Conservation (phyloP, 2,329 filamentous ascomycete genomes). For the Alternaria tenuissima region DNA sequence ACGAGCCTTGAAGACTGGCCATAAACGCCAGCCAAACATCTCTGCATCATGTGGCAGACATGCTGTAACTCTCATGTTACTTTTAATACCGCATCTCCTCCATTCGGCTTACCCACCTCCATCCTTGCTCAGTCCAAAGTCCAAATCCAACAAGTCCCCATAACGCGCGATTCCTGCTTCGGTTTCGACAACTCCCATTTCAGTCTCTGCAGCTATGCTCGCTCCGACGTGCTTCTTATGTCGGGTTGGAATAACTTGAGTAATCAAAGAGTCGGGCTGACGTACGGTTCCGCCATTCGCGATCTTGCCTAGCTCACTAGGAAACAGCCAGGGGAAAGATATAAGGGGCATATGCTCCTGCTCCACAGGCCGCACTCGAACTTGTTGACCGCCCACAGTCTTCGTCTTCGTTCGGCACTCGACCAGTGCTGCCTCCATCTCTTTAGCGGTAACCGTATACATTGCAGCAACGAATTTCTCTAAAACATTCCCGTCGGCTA, state of each 20-base stretch:
- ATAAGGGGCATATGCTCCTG: conserved; percentile 78
- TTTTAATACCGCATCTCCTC: not conserved
- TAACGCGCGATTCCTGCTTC: conserved; percentile 42
- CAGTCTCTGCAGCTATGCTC: not conserved
- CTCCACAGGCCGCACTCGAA: conserved; percentile 51
- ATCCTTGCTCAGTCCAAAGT: conserved; percentile 18
- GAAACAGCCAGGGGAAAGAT: conserved; percentile 93
- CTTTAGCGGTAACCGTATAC: conserved; percentile 81
- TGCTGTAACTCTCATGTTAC: not conserved
- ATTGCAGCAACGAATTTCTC: conserved; percentile 83
- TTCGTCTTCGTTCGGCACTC: conserved; percentile 55
- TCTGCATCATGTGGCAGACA: not conserved
- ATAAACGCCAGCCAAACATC: not conserved
- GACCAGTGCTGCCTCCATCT: conserved; percentile 68
- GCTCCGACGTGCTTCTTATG: conserved; percentile 13
- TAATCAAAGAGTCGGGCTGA: not conserved
- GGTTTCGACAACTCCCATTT: conserved; percentile 37
- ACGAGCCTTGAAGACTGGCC: not conserved
- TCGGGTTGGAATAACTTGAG: conserved; percentile 6
- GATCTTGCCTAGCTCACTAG: conserved; percentile 73
- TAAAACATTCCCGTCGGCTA: conserved; percentile 57
- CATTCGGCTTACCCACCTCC: not conserved
- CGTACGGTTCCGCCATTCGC: conserved; percentile 56
- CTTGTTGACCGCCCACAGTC: conserved; percentile 50
- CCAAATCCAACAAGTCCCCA: conserved; percentile 48